Evolutionary conservation across 345 rosid species (phyloP), one percentile per base, ranked within the genome.

Genomic region (Geranium rotundifolium): DNA sequence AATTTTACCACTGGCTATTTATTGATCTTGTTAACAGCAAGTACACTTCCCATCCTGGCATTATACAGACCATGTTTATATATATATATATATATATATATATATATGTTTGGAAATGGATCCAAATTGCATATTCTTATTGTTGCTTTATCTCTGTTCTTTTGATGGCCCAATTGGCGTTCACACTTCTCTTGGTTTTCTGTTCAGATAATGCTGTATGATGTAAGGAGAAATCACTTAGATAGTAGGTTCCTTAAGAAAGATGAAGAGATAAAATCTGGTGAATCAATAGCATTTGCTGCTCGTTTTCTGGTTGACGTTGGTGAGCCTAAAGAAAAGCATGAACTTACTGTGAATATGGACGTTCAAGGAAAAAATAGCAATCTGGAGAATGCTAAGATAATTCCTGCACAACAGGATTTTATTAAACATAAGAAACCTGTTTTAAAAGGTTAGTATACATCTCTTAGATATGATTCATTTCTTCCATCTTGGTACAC

Each of bases 151-250:
- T 54, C 57, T 56, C 27, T 29, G 7, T 71, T 63, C 17, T 61
- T 41, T 27, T 61, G 39, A 62, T 27, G 20, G 54, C 31, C 19
- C 14, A 5, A 27, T 62, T 60, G 56, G 37, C 73, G 65, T 58
- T 68, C 14, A 65, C 30, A 50, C 18, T 52, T 62, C 58, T 18
- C 59, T 62, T 49, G 57, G 62, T 27, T 69, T 52, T 67, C 29
- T 56, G n/a, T 71, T 65, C 75, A 84, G 87, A 73, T 82, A 64
- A 75, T 61, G 79, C 69, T 84, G 63, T 84, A 77, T 58, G 85
- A 86, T 77, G 77, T 66, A 61, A 70, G 79, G 74, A 65, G 69
- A 73, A 77, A 66, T 41, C 63, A 70, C 34, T 59, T 82, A 55
- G 62, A 57, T 31, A 71, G 74, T 70, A 78, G 81, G 65, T 80